A percentile compares a stretch with the other conserved stretches of the same genome.
These are phyloP conservation scores for Pseudogymnoascus sp. DNA, from an alignment of 2,329 filamentous ascomycete species.

Conservation along the genomic window DNA sequence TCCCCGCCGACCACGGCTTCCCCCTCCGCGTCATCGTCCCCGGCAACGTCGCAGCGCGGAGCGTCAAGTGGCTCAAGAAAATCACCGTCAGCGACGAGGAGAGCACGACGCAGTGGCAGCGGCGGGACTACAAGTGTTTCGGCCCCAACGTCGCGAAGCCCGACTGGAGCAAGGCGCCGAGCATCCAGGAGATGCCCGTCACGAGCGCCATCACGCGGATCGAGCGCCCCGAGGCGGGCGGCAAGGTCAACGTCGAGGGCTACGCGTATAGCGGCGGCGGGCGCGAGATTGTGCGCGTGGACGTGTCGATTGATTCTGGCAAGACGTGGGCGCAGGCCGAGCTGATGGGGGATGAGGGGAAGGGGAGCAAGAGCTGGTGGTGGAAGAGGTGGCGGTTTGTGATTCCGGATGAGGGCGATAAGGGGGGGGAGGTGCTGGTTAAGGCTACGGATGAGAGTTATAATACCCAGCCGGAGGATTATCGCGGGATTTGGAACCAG, in stretches of 20 bases:
- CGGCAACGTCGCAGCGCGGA: slow-evolving; percentile 54
- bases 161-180: slow-evolving; percentile 53
- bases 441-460: slow-evolving; percentile 60
- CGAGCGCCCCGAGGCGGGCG: neutral
- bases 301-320: slow-evolving; percentile 53
- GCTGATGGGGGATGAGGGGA: slow-evolving; percentile 42
- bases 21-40: slow-evolving; percentile 53
- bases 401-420: slow-evolving; percentile 16
- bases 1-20: slow-evolving; percentile 55
- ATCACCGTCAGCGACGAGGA: slow-evolving; percentile 56
- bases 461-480: slow-evolving; percentile 56
- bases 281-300: slow-evolving; percentile 53
- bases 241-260: slow-evolving; percentile 36
- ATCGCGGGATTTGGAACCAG: slow-evolving; percentile 53
- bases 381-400: slow-evolving; percentile 57
- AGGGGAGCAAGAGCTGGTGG: slow-evolving; percentile 47
- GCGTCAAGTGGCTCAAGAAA: slow-evolving; percentile 58
- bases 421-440: slow-evolving; percentile 48
- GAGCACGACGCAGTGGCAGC: slow-evolving; percentile 49
- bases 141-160: slow-evolving; percentile 52
- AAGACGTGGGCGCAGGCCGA: slow-evolving; percentile 54
- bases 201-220: slow-evolving; percentile 52
- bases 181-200: slow-evolving; percentile 60
- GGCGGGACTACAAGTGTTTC: slow-evolving; percentile 61
- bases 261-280: slow-evolving; percentile 61